A percentile compares a stretch with the other conserved stretches of the same genome.
Evolutionary conservation across 305 asterid species (phyloP).

Genomic region (Rubia occidens): DNA sequence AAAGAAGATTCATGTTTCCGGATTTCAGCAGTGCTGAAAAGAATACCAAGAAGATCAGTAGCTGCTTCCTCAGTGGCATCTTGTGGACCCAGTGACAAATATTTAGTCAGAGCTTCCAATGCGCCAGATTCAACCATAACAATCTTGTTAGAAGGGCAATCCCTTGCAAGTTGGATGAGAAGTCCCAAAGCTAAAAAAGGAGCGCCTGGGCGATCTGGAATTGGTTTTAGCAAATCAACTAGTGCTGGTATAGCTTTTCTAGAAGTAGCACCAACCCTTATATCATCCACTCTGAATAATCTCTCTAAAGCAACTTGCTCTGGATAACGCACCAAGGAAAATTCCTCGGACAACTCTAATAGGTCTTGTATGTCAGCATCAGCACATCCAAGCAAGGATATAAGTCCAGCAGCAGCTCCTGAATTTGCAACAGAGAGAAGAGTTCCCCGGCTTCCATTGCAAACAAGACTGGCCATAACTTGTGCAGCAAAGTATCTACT

Average conservation of each 20-base stretch:
- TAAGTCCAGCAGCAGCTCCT: constrained; percentile 90
- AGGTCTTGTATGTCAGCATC: constrained; percentile 77
- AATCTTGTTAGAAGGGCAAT: constrained; percentile 75
- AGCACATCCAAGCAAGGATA: constrained; percentile 86
- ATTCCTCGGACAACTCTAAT: constrained; percentile 77
- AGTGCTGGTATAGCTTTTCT: constrained; percentile 94
- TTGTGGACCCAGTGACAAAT: constrained; percentile 93
- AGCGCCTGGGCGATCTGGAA: constrained; percentile 99
- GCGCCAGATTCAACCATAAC: constrained; percentile 98
- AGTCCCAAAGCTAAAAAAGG: constrained; percentile 90
- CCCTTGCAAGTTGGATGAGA: constrained; percentile 81
- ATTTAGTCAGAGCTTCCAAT: constrained; percentile 88
- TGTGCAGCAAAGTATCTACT: constrained; percentile 95
- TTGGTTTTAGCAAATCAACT: constrained; percentile 97
- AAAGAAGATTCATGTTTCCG: constrained; percentile 94
- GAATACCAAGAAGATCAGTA: constrained; percentile 84
- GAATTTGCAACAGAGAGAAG: constrained; percentile 98
- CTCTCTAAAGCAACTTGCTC: constrained; percentile 96
- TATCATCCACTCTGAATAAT: constrained; percentile 93
- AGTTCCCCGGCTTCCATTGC: constrained; percentile 99
- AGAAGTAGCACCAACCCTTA: constrained; percentile 91
- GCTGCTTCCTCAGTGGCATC: constrained; percentile 99
- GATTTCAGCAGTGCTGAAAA: constrained; percentile 93
- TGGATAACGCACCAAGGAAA: constrained; percentile 72
- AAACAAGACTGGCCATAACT: constrained; percentile 88